Percentiles rank a stretch among this genome's conserved stretches.
phyloP scores from a whole-genome alignment of 2,329 filamentous ascomycete species.

The Aureobasidium pullulans region DNA sequence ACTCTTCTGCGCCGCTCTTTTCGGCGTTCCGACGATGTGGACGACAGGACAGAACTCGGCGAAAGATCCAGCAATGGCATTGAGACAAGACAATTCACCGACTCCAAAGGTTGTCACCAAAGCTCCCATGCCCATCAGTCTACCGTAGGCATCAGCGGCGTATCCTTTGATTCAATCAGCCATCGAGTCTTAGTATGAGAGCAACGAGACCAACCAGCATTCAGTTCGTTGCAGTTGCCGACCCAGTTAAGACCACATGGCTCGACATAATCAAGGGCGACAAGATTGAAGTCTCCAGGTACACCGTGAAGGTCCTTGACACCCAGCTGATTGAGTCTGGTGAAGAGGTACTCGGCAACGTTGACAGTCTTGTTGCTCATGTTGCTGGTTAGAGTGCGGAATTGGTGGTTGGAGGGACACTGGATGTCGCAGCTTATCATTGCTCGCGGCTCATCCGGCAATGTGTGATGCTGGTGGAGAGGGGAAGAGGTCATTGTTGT shows the following conservation, averaged over 20 bases:
- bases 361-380: constrained; percentile 3
- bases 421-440: background rate
- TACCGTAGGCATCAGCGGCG: constrained; percentile 42
- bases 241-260: constrained; percentile 50
- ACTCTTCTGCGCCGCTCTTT: constrained; percentile 33
- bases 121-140: constrained; percentile 30
- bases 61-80: constrained; percentile 41
- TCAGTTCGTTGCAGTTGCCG: constrained; percentile 56
- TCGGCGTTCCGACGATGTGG: constrained; percentile 41
- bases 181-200: constrained; percentile 18
- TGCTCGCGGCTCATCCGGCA: background rate
- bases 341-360: constrained; percentile 29
- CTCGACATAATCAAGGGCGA: constrained; percentile 47
- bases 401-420: background rate
- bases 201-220: constrained; percentile 34
- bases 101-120: constrained; percentile 43
- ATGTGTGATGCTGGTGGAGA: background rate
- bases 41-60: constrained; percentile 41
- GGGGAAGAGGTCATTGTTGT: background rate
- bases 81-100: constrained; percentile 41
- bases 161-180: constrained; percentile 39
- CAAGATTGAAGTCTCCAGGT: constrained; percentile 32
- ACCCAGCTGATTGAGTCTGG: constrained; percentile 36
- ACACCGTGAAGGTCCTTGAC: constrained; percentile 43
- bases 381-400: background rate